Evolutionary conservation across 805 yeast species (phyloP), one percentile per base, ranked within the genome.

Genomic region (Ogataea glucozyma): DNA sequence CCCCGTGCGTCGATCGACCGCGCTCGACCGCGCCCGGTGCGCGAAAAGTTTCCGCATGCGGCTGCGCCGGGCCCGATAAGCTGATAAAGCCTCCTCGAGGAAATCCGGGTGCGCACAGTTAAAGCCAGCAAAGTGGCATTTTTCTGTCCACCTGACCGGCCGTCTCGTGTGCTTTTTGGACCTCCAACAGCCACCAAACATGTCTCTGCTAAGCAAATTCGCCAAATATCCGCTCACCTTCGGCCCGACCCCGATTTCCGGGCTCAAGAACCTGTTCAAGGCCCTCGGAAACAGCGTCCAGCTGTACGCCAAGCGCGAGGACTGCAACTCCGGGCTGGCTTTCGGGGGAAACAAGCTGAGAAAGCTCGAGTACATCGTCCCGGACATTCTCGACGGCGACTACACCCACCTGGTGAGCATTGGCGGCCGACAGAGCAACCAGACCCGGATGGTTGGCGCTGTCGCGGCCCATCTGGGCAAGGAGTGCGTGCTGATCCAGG

Each of bases 401-500:
- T 34, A 32, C 37, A 32, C 37, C 8, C 37, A 32, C 24, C 20
- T 32, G 26, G 37, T 32, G 26, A 32, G 37, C 13, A 32, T 32
- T 23, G 37, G 37, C 9, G 37, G 37, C 27, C 26, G 37, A 13
- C 37, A 32, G 17, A 32, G 51, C 40, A 46, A 62, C 58, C 40
- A 32, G 51, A 64, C 68, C 10, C 53, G 66, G 40, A 63, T 60
- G 61, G 65, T 66, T 1, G 64, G 63, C 20, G 68, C 68, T 16
- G 64, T 64, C 24, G 68, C 68, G 12, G 65, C 67, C 34, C 64
- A 64, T 41, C 43, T 64, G 30, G 68, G 68, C 6, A 50, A 64
- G 33, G 57, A 64, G 19, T 65, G 68, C 30, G 64, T 62, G 26
- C 57, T 66, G 14, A 64, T 64, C 14, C 68, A 64, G 40, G 68